phyloP scores from a whole-genome alignment of 805 yeast species.

The Saccharomycopsis sp. region DNA sequence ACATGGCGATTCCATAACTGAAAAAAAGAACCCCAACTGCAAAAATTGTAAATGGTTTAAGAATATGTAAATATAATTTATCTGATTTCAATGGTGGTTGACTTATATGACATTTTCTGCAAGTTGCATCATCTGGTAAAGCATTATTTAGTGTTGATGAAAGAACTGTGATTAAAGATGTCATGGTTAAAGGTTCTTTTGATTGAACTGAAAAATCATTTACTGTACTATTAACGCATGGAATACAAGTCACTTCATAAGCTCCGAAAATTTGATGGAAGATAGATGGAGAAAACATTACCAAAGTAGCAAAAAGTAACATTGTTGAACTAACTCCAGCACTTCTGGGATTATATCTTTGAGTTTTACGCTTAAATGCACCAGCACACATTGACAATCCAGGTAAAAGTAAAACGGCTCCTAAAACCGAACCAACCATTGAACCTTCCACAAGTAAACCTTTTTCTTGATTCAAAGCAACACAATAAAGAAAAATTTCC shows the following conservation, averaged over 20 bases:
- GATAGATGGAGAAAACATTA: slow-evolving; percentile 86
- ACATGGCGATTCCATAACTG: slow-evolving; percentile 80
- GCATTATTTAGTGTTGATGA: slow-evolving; percentile 5
- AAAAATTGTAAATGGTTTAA: slow-evolving; percentile 71
- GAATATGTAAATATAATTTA: slow-evolving; percentile 49
- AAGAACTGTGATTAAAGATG: not conserved
- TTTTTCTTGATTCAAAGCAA: slow-evolving; percentile 76
- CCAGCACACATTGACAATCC: slow-evolving; percentile 98
- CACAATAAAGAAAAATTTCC: slow-evolving; percentile 80
- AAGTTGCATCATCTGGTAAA: slow-evolving; percentile 27
- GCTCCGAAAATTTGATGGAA: slow-evolving; percentile 86
- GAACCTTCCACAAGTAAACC: slow-evolving; percentile 92
- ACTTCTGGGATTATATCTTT: slow-evolving; percentile 87
- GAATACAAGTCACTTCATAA: slow-evolving; percentile 63
- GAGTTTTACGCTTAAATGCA: slow-evolving; percentile 85
- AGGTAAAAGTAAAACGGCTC: slow-evolving; percentile 84
- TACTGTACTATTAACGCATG: slow-evolving; percentile 29
- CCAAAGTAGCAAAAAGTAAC: slow-evolving; percentile 82
- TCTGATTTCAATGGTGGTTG: slow-evolving; percentile 72
- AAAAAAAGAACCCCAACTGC: slow-evolving; percentile 75
- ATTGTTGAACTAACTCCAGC: slow-evolving; percentile 97
- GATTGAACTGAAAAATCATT: not conserved
- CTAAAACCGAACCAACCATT: slow-evolving; percentile 85
- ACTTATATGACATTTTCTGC: slow-evolving; percentile 63
- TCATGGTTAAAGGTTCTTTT: slow-evolving; percentile 10